Conservation (phyloP, 257 asterid genomes). For the Solanum pimpinellifolium region DNA sequence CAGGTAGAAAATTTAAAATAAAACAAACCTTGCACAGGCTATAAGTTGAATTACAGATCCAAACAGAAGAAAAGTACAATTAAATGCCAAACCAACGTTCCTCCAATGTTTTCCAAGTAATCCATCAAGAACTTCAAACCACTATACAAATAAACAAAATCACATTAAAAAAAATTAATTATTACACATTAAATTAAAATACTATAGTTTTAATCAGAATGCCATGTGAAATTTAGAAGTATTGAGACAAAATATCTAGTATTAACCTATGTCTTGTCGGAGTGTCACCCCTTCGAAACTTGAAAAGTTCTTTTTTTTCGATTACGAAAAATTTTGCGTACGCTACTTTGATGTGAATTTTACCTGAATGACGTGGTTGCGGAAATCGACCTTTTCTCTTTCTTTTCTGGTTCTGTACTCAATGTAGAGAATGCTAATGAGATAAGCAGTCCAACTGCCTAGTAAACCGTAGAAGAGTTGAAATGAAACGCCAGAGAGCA, state of each 20-base stretch:
- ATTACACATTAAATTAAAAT: not conserved
- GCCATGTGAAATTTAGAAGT: constrained; percentile 8
- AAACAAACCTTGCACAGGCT: constrained; percentile 82
- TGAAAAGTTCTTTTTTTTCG: not conserved
- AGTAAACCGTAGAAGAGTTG: constrained; percentile 72
- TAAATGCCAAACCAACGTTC: constrained; percentile 93
- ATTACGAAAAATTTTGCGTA: not conserved
- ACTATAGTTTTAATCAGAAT: not conserved
- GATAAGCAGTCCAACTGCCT: constrained; percentile 94
- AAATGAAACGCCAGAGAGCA: constrained; percentile 64
- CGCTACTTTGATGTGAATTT: not conserved
- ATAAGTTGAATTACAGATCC: constrained; percentile 97
- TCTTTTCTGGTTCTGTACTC: constrained; percentile 83
- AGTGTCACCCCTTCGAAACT: not conserved
- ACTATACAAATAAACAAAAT: constrained; percentile 17
- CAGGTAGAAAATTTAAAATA: not conserved
- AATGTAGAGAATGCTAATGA: constrained; percentile 67
- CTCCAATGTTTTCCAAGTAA: constrained; percentile 87
- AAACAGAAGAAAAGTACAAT: constrained; percentile 90
- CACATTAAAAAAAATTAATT: not conserved
- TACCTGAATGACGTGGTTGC: constrained; percentile 93
- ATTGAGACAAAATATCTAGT: not conserved
- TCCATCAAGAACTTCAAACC: constrained; percentile 98
- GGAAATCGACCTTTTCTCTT: constrained; percentile 74
- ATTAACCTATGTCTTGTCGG: not conserved